Evolutionary conservation across 768 basidiomycete species (phyloP).

Genomic region (Mycena belliarum): DNA sequence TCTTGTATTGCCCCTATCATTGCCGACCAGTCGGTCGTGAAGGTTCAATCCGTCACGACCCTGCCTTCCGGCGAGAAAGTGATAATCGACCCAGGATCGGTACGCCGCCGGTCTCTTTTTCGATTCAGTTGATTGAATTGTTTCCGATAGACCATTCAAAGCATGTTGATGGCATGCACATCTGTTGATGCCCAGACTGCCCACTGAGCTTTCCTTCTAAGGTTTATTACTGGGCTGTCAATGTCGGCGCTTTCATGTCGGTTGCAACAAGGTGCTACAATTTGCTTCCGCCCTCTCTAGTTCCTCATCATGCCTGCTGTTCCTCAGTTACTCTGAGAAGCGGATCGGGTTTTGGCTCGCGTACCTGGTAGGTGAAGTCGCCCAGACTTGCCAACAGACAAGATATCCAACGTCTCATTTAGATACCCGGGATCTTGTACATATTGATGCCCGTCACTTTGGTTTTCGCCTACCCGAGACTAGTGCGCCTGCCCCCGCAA

Average conservation of each 20-base stretch:
- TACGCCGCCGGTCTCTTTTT: slow-evolving; percentile 6
- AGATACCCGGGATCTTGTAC: slow-evolving; percentile 25
- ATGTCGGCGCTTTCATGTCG: slow-evolving; percentile 33
- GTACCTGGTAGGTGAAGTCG: slow-evolving; percentile 20
- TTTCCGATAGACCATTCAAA: slow-evolving; percentile 16
- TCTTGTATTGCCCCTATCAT: slow-evolving; percentile 37
- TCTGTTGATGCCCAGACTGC: background rate
- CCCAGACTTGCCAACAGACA: too few relatives aligned
- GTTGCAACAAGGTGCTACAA: slow-evolving; percentile 18
- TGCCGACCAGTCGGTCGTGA: slow-evolving; percentile 34
- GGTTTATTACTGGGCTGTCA: slow-evolving; percentile 31
- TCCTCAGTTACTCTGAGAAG: slow-evolving; percentile 22
- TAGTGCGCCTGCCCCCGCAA: slow-evolving; percentile 34
- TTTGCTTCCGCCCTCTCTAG: too few relatives aligned
- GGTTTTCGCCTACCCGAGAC: slow-evolving; percentile 25
- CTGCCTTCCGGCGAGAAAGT: slow-evolving; percentile 31
- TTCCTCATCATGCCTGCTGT: background rate
- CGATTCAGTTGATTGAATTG: background rate
- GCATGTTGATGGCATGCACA: slow-evolving; percentile 15
- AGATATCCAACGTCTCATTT: background rate
- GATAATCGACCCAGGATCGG: slow-evolving; percentile 36
- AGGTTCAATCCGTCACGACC: slow-evolving; percentile 22
- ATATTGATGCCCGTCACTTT: slow-evolving; percentile 35
- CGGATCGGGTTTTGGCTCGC: slow-evolving; percentile 31
- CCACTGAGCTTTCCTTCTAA: slow-evolving; percentile 23